A percentile compares a stretch with the other conserved stretches of the same genome.
Evolutionary conservation across 1,284 basidiomycete species (phyloP).

Genomic region (Boletus albobrunnescens): DNA sequence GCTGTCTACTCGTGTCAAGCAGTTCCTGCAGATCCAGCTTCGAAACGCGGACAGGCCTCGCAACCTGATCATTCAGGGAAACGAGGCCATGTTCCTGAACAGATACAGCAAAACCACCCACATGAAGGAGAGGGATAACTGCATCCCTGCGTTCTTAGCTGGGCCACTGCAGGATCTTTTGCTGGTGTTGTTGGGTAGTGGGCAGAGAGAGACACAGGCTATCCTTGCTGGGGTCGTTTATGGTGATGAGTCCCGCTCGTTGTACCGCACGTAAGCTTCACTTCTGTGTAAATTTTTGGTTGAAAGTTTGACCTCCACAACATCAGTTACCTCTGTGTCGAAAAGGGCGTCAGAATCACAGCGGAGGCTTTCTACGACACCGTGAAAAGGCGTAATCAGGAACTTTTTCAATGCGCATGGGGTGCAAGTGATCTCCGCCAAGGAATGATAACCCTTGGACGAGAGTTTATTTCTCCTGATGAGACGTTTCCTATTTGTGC

Average conservation of each 20-base stretch:
- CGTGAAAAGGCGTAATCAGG: not conserved
- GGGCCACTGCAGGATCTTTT: not conserved
- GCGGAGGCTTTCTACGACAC: not conserved
- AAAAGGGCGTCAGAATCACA: not conserved
- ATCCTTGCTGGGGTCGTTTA: slow-evolving; percentile 2
- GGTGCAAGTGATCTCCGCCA: slow-evolving; percentile 3
- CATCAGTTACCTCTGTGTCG: slow-evolving; percentile 7
- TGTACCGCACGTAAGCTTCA: slow-evolving; percentile 6
- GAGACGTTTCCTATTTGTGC: not conserved
- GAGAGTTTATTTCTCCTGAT: not conserved
- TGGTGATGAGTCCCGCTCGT: not conserved
- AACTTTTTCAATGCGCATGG: slow-evolving; percentile 8
- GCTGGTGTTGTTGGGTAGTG: slow-evolving; percentile 4
- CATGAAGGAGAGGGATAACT: not conserved
- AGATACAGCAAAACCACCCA: slow-evolving; percentile 9
- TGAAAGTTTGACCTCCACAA: not conserved
- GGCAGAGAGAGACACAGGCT: slow-evolving; percentile 7
- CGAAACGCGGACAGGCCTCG: not conserved
- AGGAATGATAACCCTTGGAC: slow-evolving; percentile 3
- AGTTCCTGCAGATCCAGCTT: slow-evolving; percentile 6
- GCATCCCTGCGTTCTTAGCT: slow-evolving; percentile 5
- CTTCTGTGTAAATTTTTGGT: not conserved
- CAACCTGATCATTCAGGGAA: slow-evolving; percentile 6
- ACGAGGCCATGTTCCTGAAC: not conserved
- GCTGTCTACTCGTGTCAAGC: not conserved